phyloP scores from a whole-genome alignment of 208 protist genomes.

The Leishmania braziliensis region DNA sequence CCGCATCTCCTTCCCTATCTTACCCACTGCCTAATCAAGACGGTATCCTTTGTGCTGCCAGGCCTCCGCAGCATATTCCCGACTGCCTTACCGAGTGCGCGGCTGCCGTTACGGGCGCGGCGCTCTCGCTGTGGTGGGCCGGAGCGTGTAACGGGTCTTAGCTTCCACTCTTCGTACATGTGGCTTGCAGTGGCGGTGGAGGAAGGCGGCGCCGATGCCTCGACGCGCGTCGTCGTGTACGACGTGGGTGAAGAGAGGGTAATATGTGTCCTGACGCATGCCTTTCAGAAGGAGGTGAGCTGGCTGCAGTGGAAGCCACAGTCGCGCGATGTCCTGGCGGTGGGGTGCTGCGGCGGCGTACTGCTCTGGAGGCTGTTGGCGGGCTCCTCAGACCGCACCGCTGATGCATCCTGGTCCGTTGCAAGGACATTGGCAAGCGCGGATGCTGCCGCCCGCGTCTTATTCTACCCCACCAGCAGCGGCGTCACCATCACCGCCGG shows the following conservation, averaged over 20 bases:
- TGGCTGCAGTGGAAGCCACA: constrained; percentile 77
- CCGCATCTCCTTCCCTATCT: constrained; percentile 24
- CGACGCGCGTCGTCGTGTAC: constrained; percentile 64
- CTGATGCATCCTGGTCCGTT: not conserved
- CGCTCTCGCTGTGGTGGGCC: constrained; percentile 24
- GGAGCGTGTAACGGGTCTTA: constrained; percentile 59
- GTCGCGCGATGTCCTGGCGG: constrained; percentile 64
- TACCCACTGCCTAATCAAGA: constrained; percentile 21
- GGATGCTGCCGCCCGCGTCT: constrained; percentile 32
- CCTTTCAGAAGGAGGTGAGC: constrained; percentile 65
- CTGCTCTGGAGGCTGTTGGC: constrained; percentile 67
- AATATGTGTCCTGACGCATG: constrained; percentile 63
- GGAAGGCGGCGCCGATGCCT: constrained; percentile 40
- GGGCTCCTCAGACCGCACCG: not conserved
- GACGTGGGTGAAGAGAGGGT: constrained; percentile 43
- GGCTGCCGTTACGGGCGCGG: constrained; percentile 9
- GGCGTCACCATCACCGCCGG: constrained; percentile 49
- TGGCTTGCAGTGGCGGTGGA: constrained; percentile 72
- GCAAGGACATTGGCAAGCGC: not conserved
- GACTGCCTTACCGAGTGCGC: constrained; percentile 42
- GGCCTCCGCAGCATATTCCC: constrained; percentile 57
- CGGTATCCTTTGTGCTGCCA: constrained; percentile 44
- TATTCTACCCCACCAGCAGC: constrained; percentile 67
- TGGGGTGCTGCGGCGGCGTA: constrained; percentile 76
- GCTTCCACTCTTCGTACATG: constrained; percentile 53